phyloP scores from a whole-genome alignment of 1,139 yeast species.

The Schwanniomyces etchellsii region DNA sequence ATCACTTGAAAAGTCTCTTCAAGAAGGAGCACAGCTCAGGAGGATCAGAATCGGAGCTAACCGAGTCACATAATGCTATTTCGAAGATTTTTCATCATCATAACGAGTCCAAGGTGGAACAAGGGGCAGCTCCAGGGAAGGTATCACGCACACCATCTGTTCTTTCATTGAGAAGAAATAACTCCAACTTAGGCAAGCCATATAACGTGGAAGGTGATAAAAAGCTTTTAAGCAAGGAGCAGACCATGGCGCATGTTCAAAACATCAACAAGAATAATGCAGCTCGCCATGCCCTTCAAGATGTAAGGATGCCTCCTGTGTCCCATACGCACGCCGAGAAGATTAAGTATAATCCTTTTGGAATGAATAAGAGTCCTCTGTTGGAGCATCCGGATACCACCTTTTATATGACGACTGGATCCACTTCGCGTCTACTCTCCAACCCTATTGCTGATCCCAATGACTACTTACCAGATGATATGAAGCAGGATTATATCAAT shows the following conservation, averaged over 20 bases:
- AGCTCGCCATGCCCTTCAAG: constrained; percentile 11
- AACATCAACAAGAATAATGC: constrained; percentile 29
- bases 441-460: constrained; percentile 70
- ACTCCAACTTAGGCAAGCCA: constrained; percentile 12
- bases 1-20: constrained; percentile 16
- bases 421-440: constrained; percentile 43
- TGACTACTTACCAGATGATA: constrained; percentile 51
- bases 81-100: constrained; percentile 23
- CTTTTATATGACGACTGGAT: constrained; percentile 36
- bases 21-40: constrained; percentile 14
- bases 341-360: constrained; percentile 43
- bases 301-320: constrained; percentile 2
- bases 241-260: constrained; percentile 35
- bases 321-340: constrained; percentile 19
- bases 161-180: constrained; percentile 23
- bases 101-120: constrained; percentile 7
- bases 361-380: constrained; percentile 32
- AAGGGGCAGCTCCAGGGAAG: constrained; percentile 2
- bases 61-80: constrained; percentile 17
- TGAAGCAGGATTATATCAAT: constrained; percentile 45
- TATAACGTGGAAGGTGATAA: constrained; percentile 4
- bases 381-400: constrained; percentile 34
- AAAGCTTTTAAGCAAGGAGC: constrained; percentile 27
- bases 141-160: constrained; percentile 20
- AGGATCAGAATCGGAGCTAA: constrained; percentile 2